Evolutionary conservation across 148 eudicot species (phyloP).

Genomic region (Rhododendron ovatum): DNA sequence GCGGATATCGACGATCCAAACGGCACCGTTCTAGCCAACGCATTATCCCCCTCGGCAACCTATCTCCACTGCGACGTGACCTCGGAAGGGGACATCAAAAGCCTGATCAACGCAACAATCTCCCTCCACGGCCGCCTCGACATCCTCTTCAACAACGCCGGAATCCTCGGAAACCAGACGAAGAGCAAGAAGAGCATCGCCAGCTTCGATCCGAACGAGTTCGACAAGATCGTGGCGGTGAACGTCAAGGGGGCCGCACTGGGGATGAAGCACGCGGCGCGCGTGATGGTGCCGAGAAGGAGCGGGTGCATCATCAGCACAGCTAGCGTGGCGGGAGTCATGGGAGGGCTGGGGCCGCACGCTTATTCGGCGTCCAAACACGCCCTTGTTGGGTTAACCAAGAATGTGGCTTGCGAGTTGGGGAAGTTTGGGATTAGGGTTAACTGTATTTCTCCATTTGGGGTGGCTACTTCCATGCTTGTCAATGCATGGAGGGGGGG

Average conservation of each 20-base stretch:
- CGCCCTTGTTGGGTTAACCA: constrained; percentile 20
- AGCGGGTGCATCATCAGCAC: constrained; percentile 19
- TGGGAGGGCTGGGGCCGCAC: constrained; percentile 24
- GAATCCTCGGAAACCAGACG: constrained; percentile 19
- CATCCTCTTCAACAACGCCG: constrained; percentile 24
- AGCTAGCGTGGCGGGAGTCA: constrained; percentile 18
- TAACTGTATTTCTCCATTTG: constrained; percentile 23
- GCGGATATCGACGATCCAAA: constrained; percentile 15
- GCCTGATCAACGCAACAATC: constrained; percentile 7
- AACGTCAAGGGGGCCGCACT: constrained; percentile 20
- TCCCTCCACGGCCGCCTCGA: constrained; percentile 16
- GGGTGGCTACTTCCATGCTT: constrained; percentile 25
- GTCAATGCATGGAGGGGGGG: constrained; percentile 14
- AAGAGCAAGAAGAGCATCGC: constrained; percentile 14
- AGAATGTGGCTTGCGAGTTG: constrained; percentile 20
- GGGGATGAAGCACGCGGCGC: constrained; percentile 24
- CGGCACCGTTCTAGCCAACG: constrained; percentile 13
- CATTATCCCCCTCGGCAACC: constrained; percentile 16
- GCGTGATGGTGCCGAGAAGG: constrained; percentile 7
- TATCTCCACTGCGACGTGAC: constrained; percentile 18
- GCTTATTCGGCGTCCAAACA: constrained; percentile 20
- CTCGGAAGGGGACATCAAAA: constrained; percentile 11
- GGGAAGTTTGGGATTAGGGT: constrained; percentile 26
- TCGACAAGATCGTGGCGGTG: constrained; percentile 12
- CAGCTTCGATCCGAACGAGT: constrained; percentile 16